Percentiles rank a stretch among this genome's conserved stretches.
These are phyloP conservation scores for Euphrasia arctica DNA, from an alignment of 305 asterid species.

Conservation along the genomic window DNA sequence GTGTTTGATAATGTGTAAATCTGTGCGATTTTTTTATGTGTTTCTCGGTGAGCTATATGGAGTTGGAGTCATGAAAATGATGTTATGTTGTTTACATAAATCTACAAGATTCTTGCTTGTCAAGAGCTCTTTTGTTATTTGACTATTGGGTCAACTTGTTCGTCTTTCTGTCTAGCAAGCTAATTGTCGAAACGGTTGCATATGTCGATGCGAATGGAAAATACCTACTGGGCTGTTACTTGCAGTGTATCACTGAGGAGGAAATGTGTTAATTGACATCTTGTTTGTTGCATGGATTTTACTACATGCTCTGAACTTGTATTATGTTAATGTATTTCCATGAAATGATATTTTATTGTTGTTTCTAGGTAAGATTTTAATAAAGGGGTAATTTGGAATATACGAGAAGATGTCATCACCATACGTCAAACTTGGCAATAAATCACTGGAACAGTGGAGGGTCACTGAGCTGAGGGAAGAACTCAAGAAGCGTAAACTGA, in stretches of 20 bases:
- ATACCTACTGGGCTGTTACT: neutral
- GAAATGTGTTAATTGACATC: neutral
- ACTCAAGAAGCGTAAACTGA: conserved; percentile 70
- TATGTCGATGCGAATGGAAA: conserved; percentile 8
- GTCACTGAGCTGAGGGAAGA: conserved; percentile 92
- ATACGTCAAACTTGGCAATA: conserved; percentile 54
- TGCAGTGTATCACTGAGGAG: too few relatives aligned
- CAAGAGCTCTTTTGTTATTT: neutral
- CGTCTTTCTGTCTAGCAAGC: neutral
- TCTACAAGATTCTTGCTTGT: neutral
- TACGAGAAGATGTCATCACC: conserved; percentile 67
- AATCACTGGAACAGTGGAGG: conserved; percentile 84
- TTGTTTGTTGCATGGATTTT: neutral
- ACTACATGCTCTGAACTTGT: neutral
- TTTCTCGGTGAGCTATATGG: neutral
- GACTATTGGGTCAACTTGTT: neutral
- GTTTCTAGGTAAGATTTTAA: conserved; percentile 29
- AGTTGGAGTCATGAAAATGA: conserved; percentile 1
- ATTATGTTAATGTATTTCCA: conserved; percentile 2
- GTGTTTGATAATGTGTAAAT: neutral
- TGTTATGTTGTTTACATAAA: neutral
- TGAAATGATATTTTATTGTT: conserved; percentile 6
- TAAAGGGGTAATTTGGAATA: conserved; percentile 21
- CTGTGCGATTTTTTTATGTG: neutral
- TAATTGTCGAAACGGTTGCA: neutral